phyloP scores from a whole-genome alignment of 441 rosid species.

The Francoa sonchifolia region DNA sequence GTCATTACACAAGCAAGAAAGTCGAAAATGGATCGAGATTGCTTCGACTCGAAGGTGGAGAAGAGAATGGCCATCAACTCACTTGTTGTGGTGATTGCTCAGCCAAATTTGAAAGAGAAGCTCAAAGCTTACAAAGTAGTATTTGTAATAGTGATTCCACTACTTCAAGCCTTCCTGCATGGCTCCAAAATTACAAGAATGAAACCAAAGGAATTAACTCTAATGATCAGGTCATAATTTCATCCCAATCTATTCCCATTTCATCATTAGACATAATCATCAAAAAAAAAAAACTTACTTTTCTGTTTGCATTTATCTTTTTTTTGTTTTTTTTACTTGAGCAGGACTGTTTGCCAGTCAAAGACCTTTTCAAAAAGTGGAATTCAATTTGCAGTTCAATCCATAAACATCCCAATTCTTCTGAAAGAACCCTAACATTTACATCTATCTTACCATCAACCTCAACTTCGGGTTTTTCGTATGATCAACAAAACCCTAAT shows the following conservation, averaged over 20 bases:
- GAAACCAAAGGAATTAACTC: constrained; percentile 18
- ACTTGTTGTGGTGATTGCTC: constrained; percentile 43
- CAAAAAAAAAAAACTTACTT: constrained; percentile 9
- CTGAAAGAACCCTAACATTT: constrained; percentile 39
- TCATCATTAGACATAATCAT: too few species aligned
- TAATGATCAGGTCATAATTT: constrained; percentile 31
- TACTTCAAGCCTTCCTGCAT: constrained; percentile 35
- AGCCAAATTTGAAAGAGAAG: constrained; percentile 30
- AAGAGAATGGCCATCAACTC: constrained; percentile 19
- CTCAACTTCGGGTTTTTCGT: constrained; percentile 34
- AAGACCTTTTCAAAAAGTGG: constrained; percentile 54
- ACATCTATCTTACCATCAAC: constrained; percentile 52
- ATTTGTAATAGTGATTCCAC: constrained; percentile 17
- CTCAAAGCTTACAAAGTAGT: constrained; percentile 18
- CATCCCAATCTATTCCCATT: not conserved
- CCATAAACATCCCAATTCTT: constrained; percentile 33
- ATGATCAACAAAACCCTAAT: constrained; percentile 27
- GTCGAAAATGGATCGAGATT: constrained; percentile 24
- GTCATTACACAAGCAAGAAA: constrained; percentile 23
- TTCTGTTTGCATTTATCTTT: constrained; percentile 2
- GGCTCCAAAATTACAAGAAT: constrained; percentile 52
- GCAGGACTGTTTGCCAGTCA: constrained; percentile 38
- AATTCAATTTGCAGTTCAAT: constrained; percentile 43
- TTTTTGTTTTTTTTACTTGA: constrained; percentile 2
- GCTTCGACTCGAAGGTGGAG: constrained; percentile 20